Evolutionary conservation across 441 rosid species (phyloP), one percentile per base, ranked within the genome.

Genomic region (Croton laevigatus): DNA sequence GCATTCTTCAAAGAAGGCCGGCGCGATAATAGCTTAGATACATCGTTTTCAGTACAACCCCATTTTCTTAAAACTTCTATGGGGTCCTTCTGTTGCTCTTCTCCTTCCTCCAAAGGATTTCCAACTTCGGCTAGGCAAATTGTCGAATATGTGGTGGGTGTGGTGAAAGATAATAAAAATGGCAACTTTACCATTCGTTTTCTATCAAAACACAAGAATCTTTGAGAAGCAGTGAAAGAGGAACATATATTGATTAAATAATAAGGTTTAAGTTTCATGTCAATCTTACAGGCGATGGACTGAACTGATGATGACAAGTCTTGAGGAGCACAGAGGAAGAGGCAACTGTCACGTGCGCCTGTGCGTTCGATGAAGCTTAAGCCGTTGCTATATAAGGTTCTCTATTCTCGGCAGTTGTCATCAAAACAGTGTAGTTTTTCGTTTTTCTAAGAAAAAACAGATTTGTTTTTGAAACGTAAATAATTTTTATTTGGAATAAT

Each of bases 11-110:
- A 69, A 27, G 86, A 66, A 20, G 98, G 96, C 48, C 84, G 77
- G 7, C 89, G 83, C 9, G 69, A 49, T 38, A 89, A 78, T 46
- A 93, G 70, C 77, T 79, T 79, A 0, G 75, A 74, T 11, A 93
- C 63, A 46, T 89, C 94, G 45, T 79, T 66, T 5, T 87, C 94
- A 17, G 48, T 80, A 81, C 97, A 93, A 49, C 98, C 97, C 90
- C 92, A 93, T 23, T 49, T 79, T 69, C 71, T 74, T 19, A 93
- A 55, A 82, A 88, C 66, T 36, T 83, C 83, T 0, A 73, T 3
- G 1, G 90, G 58, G 77, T 73, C 71, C 51, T 66, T 76, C 46
- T 82, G 80, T 9, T 36, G 76, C 22, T 77, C 75, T 23, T 34
- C 46, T 6, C 17, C 60, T 34, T n/a, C 59, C 59, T 59, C 73